A percentile compares a stretch with the other conserved stretches of the same genome.
These are phyloP conservation scores for Mrakia gelida DNA, from an alignment of 768 basidiomycete genomes.

Conservation along the genomic window DNA sequence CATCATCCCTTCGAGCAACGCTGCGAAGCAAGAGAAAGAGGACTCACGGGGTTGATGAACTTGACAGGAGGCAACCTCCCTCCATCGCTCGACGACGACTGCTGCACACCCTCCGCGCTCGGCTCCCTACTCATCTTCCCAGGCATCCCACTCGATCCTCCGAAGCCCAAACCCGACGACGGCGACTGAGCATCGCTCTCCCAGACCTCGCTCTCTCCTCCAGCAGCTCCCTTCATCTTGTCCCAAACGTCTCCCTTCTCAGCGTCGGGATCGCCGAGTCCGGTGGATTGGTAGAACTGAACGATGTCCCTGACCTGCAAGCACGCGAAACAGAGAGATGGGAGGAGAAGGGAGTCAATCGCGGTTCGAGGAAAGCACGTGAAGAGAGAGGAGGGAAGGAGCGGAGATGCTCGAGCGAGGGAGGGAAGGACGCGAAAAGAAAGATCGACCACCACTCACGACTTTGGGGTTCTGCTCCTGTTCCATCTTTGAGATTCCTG, in stretches of 20 bases:
- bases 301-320: slow-evolving; percentile 82
- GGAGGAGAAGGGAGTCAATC: neutral
- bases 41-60: slow-evolving; percentile 12
- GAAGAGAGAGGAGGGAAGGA: neutral
- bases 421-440: neutral
- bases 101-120: slow-evolving; percentile 15
- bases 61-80: slow-evolving; percentile 6
- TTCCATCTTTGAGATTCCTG: slow-evolving; percentile 86
- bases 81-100: neutral
- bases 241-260: slow-evolving; percentile 37
- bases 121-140: slow-evolving; percentile 11
- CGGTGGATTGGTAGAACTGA: slow-evolving; percentile 76
- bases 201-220: slow-evolving; percentile 37
- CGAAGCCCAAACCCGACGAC: neutral
- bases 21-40: neutral
- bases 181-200: slow-evolving; percentile 1
- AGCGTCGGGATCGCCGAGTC: slow-evolving; percentile 27
- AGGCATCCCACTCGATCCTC: neutral
- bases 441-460: slow-evolving; percentile 49
- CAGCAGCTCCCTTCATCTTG: slow-evolving; percentile 45
- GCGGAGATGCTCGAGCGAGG: too few relatives aligned
- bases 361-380: neutral
- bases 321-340: too few relatives aligned
- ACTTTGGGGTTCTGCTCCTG: slow-evolving; percentile 98
- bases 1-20: neutral